A percentile compares a stretch with the other conserved stretches of the same genome.
Conservation (phyloP, 2,329 filamentous ascomycete genomes). For the Epichloe coenophiala region DNA sequence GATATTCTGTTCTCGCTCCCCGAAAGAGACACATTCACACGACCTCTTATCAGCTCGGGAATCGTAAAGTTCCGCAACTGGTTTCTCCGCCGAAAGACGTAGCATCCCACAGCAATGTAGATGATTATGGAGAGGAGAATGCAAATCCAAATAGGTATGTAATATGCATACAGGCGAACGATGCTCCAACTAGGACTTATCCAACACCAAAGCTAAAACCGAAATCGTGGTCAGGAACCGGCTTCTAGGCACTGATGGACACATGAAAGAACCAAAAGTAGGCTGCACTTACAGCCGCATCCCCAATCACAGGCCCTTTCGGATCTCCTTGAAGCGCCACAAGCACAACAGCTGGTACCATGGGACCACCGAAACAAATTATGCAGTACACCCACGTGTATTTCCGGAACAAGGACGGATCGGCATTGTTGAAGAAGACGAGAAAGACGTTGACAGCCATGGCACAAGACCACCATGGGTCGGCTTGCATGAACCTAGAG, state of each 20-base stretch:
- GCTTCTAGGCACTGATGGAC: constrained; percentile 16
- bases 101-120: constrained; percentile 42
- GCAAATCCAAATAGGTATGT: constrained; percentile 47
- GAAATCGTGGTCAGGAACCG: no score
- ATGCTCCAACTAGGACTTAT: constrained; percentile 39
- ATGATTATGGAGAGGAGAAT: constrained; percentile 40
- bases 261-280: neutral
- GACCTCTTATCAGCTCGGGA: constrained; percentile 12
- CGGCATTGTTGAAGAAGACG: constrained; percentile 43
- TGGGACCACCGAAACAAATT: constrained; percentile 57
- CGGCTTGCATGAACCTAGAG: constrained; percentile 59
- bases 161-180: constrained; percentile 45
- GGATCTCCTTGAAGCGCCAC: constrained; percentile 38
- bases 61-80: constrained; percentile 32
- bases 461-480: constrained; percentile 63
- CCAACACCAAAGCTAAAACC: constrained; percentile 40
- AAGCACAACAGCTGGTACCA: constrained; percentile 51
- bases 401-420: constrained; percentile 49
- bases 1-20: constrained; percentile 18
- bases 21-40: constrained; percentile 11
- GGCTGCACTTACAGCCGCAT: constrained; percentile 35
- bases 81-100: constrained; percentile 45
- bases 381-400: constrained; percentile 58
- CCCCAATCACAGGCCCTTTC: constrained; percentile 34
- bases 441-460: constrained; percentile 76